phyloP scores from a whole-genome alignment of 2,329 filamentous ascomycete species.

The Reticulascus tulasneorum region DNA sequence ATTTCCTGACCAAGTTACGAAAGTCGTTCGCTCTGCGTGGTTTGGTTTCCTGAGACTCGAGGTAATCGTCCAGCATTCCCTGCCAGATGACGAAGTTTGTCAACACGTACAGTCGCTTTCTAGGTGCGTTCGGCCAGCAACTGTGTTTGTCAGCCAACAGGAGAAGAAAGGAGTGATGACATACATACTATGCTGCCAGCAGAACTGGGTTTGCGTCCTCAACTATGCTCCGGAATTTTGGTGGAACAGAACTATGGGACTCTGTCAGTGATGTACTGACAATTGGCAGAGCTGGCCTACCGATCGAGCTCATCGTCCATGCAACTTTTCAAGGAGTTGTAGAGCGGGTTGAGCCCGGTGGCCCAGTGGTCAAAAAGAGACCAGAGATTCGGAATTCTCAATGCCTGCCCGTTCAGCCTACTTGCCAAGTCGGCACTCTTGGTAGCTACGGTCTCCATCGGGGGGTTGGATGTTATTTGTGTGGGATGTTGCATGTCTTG shows the following conservation, averaged over 20 bases:
- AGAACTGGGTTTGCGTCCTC: constrained; percentile 9
- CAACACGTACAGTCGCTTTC: constrained; percentile 3
- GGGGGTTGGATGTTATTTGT: too few species aligned
- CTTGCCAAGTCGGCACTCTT: constrained; percentile 8
- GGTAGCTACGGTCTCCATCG: constrained; percentile 3
- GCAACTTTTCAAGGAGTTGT: neutral
- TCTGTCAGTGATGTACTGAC: neutral
- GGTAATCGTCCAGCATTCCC: constrained; percentile 11
- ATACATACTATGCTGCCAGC: constrained; percentile 8
- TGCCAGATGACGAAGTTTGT: constrained; percentile 11
- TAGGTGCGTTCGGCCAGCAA: constrained; percentile 7
- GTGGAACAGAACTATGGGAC: neutral
- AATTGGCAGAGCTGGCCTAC: constrained; percentile 4
- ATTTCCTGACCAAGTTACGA: constrained; percentile 5
- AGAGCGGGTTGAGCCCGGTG: constrained; percentile 1
- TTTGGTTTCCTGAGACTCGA: constrained; percentile 8
- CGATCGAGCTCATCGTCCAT: neutral
- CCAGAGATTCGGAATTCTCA: constrained; percentile 8
- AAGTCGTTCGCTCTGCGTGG: constrained; percentile 5
- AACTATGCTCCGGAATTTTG: constrained; percentile 3
- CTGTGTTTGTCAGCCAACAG: constrained; percentile 5
- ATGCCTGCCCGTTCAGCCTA: constrained; percentile 6
- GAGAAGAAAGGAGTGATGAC: neutral
- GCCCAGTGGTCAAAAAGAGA: constrained; percentile 10
- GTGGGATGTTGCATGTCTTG: too few species aligned